Base-by-base conservation (phyloP, 768 basidiomycete species). In the Mycena alexandri region DNA sequence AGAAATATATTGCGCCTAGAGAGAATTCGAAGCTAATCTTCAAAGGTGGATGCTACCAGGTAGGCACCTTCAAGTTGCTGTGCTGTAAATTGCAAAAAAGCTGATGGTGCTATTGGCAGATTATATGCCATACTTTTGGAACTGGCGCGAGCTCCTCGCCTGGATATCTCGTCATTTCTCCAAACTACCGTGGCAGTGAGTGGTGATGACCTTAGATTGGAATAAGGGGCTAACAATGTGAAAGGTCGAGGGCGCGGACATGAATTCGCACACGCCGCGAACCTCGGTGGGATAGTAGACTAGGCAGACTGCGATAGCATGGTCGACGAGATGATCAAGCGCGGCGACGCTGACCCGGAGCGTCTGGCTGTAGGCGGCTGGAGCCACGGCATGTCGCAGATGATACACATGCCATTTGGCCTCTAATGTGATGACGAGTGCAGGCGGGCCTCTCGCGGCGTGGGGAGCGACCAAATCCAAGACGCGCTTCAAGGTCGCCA, bases 91-190 rank as follows among this genome's bases (percentile, higher is more conserved):
- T 5, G 1, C n/a, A 50, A 11, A 21, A 50, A 11, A 21, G 16
- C 54, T 33, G 12, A 63, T 3, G 13, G 14, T 22, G 9, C 43
- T 81, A n/a, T n/a, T n/a, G n/a, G n/a, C n/a, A n/a, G n/a, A n/a
- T n/a, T n/a, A 79, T 64, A 81, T 81, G 80, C 79, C 78, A 33
- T 80, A 81, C 54, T 79, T 79, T 64, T 78, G 79, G 65, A 79
- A 79, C 64, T 81, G 80, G 79, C 74, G 80, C 14, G n/a, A n/a
- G n/a, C n/a, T n/a, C n/a, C n/a, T n/a, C n/a, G n/a, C n/a, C n/a
- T n/a, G n/a, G n/a, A n/a, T n/a, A n/a, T n/a, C n/a, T n/a, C n/a
- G n/a, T n/a, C n/a, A n/a, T n/a, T n/a, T n/a, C n/a, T n/a, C n/a
- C n/a, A n/a, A n/a, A n/a, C n/a, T n/a, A n/a, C n/a, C n/a, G n/a